phyloP scores from a whole-genome alignment of 345 rosid genomes.

The Eutrema yunnanense region DNA sequence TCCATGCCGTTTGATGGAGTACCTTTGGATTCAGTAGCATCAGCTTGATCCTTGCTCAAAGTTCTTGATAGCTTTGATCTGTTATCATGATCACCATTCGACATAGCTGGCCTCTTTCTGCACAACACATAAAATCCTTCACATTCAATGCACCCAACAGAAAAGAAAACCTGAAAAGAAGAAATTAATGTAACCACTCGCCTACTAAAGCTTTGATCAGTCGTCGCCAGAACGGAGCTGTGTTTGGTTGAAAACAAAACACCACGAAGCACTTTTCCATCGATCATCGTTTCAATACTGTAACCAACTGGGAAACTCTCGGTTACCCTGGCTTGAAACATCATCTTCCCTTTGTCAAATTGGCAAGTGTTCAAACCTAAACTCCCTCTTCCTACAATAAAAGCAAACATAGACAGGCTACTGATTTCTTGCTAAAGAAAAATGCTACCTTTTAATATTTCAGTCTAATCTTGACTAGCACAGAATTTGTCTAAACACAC shows the following conservation, averaged over 20 bases:
- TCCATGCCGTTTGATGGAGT: slow-evolving; percentile 9
- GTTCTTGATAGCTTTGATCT: slow-evolving; percentile 14
- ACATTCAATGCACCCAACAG: slow-evolving; percentile 4
- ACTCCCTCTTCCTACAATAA: slow-evolving; percentile 50
- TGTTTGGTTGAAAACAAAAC: slow-evolving; percentile 72
- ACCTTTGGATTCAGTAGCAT: slow-evolving; percentile 8
- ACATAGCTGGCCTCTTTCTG: slow-evolving; percentile 29
- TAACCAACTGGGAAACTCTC: slow-evolving; percentile 70
- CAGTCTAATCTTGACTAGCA: background rate
- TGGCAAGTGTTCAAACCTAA: slow-evolving; percentile 34
- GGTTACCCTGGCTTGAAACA: slow-evolving; percentile 77
- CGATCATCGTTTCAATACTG: slow-evolving; percentile 76
- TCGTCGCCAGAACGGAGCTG: slow-evolving; percentile 18
- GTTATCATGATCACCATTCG: slow-evolving; percentile 21
- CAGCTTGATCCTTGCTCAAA: slow-evolving; percentile 14
- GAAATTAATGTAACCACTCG: background rate
- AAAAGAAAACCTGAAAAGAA: background rate
- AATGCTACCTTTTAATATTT: background rate
- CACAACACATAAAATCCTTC: background rate
- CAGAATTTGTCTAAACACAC: slow-evolving; percentile 33
- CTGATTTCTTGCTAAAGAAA: slow-evolving; percentile 7
- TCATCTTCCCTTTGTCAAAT: slow-evolving; percentile 55
- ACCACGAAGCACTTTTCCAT: slow-evolving; percentile 84
- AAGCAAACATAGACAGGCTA: background rate
- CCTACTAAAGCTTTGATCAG: slow-evolving; percentile 23